Base-by-base conservation (phyloP, 495 filamentous ascomycete genomes). In the Penicillium roqueforti region DNA sequence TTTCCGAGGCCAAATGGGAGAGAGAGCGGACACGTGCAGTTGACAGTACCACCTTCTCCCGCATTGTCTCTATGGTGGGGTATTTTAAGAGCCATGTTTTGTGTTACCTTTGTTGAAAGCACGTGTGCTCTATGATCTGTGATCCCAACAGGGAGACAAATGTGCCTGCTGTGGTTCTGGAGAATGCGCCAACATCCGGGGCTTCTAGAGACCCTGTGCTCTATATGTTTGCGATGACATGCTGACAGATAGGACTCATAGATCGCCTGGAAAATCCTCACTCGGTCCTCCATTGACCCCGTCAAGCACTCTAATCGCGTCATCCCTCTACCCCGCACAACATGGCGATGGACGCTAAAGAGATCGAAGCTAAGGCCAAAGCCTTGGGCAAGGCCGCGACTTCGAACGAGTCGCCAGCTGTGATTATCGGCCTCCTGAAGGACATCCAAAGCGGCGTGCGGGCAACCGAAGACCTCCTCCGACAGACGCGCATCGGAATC, bases 401-500 rank as follows among this genome's bases (percentile, higher is more conserved):
- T 32, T 80, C 80, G 43, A 82, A 82, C 53, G 86, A 92, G 56
- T 78, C 88, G 1, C 56, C 87, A 7, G 60, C 81, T 7, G 80
- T 71, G 54, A 76, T 96, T 47, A 68, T 91, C 26, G 68, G 73
- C 20, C 77, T 97, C 29, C 75, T 98, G 32, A 84, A 87, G 59
- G 81, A 85, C 7, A 77, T 98, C 36, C 87, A 89, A 71, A 83
- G 81, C 55, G 88, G 86, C 7, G 82, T 92, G 14, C 78, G 78
- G 25, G 84, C 91, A n/a, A 90, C 88, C 13, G 95, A 98, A 71
- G 89, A 95, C 46, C 79, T 96, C 45, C 77, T 77, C 26, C 71
- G 91, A 71, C 84, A 86, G n/a, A 97, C 92, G 19, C 90, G 87
- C 57, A 90, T 95, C 43, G 93, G 93, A 56, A 85, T 96, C 59